phyloP scores from a whole-genome alignment of 202 grass and related monocot species.

The Saccharum hybrid region DNA sequence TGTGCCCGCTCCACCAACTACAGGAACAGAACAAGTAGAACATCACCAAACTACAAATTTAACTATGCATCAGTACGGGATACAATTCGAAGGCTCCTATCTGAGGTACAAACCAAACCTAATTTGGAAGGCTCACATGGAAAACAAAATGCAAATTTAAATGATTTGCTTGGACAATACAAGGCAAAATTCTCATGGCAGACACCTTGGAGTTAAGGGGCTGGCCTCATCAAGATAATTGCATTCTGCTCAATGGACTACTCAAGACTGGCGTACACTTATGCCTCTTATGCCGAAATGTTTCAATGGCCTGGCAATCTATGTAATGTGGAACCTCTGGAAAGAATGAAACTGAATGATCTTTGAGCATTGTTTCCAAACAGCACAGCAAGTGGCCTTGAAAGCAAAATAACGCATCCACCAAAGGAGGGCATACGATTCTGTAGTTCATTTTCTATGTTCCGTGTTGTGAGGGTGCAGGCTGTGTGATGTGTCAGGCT shows the following conservation, averaged over 20 bases:
- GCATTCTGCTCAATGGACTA: neutral
- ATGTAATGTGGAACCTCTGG: neutral
- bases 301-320: neutral
- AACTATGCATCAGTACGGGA: neutral
- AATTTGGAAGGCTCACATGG: neutral
- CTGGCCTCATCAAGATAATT: neutral
- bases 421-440: neutral
- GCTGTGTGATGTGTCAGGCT: neutral
- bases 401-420: neutral
- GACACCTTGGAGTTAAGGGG: neutral
- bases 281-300: neutral
- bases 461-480: neutral
- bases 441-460: neutral
- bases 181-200: neutral
- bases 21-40: conserved; percentile 28
- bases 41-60: conserved; percentile 15
- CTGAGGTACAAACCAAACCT: neutral
- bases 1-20: conserved; percentile 82
- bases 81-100: neutral
- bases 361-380: neutral
- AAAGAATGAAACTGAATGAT: neutral
- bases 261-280: neutral
- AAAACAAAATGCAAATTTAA: neutral
- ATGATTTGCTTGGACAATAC: neutral
- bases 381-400: neutral